phyloP scores from a whole-genome alignment of 257 asterid genomes.

The Solanum infundibuliforme region DNA sequence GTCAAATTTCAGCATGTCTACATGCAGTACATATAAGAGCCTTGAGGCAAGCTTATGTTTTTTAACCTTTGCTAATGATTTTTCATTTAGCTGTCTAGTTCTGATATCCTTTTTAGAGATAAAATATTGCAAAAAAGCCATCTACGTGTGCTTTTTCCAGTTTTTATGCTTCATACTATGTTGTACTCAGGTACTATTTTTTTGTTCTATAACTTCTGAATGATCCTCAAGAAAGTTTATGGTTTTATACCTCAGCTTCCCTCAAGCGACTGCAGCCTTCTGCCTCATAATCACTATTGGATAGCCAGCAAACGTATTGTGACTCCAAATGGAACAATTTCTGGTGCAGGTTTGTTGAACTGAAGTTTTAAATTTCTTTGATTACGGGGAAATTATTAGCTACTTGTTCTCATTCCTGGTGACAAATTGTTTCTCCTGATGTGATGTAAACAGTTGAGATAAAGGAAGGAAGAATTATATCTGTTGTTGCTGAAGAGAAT shows the following conservation, averaged over 20 bases:
- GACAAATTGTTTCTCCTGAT: constrained; percentile 8
- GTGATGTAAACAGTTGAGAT: constrained; percentile 57
- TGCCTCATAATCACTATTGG: constrained; percentile 66
- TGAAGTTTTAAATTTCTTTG: neutral
- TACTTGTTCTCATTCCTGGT: neutral
- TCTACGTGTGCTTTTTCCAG: neutral
- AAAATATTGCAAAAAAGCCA: neutral
- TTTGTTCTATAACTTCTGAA: neutral
- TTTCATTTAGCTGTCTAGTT: neutral
- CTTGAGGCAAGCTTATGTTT: neutral
- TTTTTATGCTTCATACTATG: neutral
- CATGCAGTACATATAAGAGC: neutral
- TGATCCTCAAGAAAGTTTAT: neutral
- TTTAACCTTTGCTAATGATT: neutral
- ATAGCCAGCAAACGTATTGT: constrained; percentile 79
- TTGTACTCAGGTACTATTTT: neutral
- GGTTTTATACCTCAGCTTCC: constrained; percentile 28
- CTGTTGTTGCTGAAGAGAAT: constrained; percentile 59
- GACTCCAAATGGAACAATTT: constrained; percentile 50
- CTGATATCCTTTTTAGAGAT: neutral
- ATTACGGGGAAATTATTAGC: neutral
- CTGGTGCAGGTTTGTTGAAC: constrained; percentile 72
- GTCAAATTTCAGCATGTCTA: neutral
- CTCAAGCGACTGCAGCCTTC: constrained; percentile 61
- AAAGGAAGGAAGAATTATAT: constrained; percentile 53